phyloP scores from a whole-genome alignment of 495 filamentous ascomycete genomes.

The Melanomma pulvis-pyrius region DNA sequence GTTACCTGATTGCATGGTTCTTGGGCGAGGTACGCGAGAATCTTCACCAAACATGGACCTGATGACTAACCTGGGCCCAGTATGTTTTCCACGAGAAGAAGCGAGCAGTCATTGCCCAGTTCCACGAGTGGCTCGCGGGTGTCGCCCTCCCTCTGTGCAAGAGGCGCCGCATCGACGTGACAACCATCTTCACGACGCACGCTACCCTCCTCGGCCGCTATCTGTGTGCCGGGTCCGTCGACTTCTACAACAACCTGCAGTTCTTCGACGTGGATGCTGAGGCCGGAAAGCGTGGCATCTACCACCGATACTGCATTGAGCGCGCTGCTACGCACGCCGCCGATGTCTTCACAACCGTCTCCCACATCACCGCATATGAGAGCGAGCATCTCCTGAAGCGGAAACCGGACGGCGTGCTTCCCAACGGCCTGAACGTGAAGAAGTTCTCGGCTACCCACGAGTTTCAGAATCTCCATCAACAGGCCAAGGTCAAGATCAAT shows the following conservation, averaged over 20 bases:
- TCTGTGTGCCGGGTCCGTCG: constrained; percentile 93
- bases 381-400: constrained; percentile 96
- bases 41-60: neutral
- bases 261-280: constrained; percentile 96
- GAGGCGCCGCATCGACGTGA: constrained; percentile 92
- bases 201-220: constrained; percentile 93
- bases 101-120: constrained; percentile 92
- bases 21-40: constrained; percentile 76
- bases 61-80: constrained; percentile 51
- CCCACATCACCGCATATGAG: constrained; percentile 97
- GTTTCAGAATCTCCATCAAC: constrained; percentile 97
- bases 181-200: constrained; percentile 98
- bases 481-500: constrained; percentile 95
- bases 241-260: constrained; percentile 99
- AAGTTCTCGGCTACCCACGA: constrained; percentile 99
- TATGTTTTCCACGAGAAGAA: constrained; percentile 90
- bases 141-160: constrained; percentile 93
- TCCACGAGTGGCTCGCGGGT: constrained; percentile 97
- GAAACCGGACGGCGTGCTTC: constrained; percentile 94
- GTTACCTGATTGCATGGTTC: constrained; percentile 97
- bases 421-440: constrained; percentile 96
- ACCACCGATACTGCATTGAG: constrained; percentile 98
- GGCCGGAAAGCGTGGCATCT: constrained; percentile 96
- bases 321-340: constrained; percentile 85
- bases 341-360: constrained; percentile 98